These are phyloP conservation scores for Dryas alaskensis DNA, from an alignment of 306 rosid species.

Conservation along the genomic window DNA sequence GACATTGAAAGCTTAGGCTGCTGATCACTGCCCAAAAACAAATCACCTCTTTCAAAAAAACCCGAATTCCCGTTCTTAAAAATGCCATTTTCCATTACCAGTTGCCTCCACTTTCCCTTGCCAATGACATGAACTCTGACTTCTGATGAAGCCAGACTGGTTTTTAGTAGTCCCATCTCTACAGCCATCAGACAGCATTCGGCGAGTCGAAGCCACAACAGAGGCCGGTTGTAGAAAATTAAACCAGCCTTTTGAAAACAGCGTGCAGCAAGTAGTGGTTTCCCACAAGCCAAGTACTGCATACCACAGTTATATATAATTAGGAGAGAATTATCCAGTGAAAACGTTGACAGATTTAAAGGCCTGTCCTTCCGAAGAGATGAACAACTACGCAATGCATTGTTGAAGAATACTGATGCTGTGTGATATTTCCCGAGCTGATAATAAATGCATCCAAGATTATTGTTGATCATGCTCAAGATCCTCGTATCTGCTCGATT, in stretches of 20 bases:
- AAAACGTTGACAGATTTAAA: constrained; percentile 59
- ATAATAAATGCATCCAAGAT: constrained; percentile 91
- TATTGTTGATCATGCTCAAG: constrained; percentile 80
- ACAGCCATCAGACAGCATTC: constrained; percentile 98
- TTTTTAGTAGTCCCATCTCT: constrained; percentile 63
- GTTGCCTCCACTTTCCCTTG: constrained; percentile 93
- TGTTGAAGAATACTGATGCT: constrained; percentile 78
- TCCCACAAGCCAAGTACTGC: constrained; percentile 89
- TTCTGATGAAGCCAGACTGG: constrained; percentile 45
- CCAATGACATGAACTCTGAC: constrained; percentile 74
- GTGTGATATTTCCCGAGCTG: constrained; percentile 95
- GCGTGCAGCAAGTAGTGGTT: constrained; percentile 81
- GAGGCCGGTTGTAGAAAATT: constrained; percentile 76
- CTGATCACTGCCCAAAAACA: constrained; percentile 50
- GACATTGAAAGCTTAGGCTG: constrained; percentile 70
- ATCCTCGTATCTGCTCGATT: constrained; percentile 69
- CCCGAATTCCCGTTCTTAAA: constrained; percentile 45
- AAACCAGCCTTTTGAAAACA: constrained; percentile 91
- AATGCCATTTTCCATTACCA: constrained; percentile 62
- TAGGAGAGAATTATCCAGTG: constrained; percentile 80
- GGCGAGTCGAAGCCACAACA: constrained; percentile 94
- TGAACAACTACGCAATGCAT: constrained; percentile 72
- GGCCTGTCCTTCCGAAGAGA: constrained; percentile 79
- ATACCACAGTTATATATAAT: constrained; percentile 84
- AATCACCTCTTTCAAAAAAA: constrained; percentile 43